phyloP scores from a whole-genome alignment of 352 stramenopile species.

The Phytophthora podocarpi region DNA sequence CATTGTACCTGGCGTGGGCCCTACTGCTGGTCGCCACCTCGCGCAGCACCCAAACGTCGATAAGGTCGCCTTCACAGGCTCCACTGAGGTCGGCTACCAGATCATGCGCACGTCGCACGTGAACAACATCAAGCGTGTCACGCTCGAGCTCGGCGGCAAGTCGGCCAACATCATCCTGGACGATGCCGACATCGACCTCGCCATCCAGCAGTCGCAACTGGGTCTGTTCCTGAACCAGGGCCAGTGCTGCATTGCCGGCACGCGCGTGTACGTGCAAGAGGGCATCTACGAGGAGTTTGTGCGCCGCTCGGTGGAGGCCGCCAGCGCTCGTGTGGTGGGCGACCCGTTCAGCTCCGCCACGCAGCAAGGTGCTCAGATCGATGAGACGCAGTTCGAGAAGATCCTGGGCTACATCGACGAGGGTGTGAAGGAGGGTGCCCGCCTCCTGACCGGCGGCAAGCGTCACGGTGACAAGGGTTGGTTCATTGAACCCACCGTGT shows the following conservation, averaged over 20 bases:
- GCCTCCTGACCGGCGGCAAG: conserved; percentile 82
- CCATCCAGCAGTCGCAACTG: conserved; percentile 51
- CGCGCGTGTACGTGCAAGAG: conserved; percentile 90
- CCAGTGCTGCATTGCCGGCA: conserved; percentile 87
- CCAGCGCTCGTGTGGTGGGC: conserved; percentile 59
- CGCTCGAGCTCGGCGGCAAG: conserved; percentile 83
- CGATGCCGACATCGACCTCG: conserved; percentile 71
- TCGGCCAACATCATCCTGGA: conserved; percentile 76
- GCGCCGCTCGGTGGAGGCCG: conserved; percentile 50
- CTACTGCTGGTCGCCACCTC: conserved; percentile 48
- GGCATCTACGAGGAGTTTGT: conserved; percentile 91
- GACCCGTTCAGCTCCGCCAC: conserved; percentile 50
- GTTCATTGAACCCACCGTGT: conserved; percentile 94
- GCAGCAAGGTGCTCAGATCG: conserved; percentile 65
- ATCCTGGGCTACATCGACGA: conserved; percentile 86
- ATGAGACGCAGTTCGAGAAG: conserved; percentile 78
- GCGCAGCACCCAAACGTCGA: conserved; percentile 64
- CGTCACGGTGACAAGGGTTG: conserved; percentile 68
- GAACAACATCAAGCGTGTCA: conserved; percentile 78
- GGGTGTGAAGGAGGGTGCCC: conserved; percentile 85
- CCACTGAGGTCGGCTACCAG: conserved; percentile 60
- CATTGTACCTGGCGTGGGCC: conserved; percentile 64
- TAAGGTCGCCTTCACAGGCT: conserved; percentile 88
- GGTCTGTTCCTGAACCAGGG: conserved; percentile 89
- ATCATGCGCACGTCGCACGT: conserved; percentile 68